phyloP scores from a whole-genome alignment of 2,329 filamentous ascomycete genomes.

The Colletotrichum trifolii region DNA sequence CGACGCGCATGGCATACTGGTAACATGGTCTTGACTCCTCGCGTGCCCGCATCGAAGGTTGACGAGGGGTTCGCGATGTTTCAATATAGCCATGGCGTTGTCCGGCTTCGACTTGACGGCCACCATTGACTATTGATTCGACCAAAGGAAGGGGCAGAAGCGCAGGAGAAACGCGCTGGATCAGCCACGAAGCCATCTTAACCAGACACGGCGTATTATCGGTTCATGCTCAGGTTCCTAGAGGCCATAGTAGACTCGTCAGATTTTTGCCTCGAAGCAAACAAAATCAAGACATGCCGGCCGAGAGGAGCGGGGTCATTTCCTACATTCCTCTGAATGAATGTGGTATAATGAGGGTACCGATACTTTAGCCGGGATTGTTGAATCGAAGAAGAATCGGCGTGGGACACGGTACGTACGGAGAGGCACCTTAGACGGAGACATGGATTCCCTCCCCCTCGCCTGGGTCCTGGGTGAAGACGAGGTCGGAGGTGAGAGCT shows the following conservation, averaged over 20 bases:
- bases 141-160: neutral
- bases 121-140: neutral
- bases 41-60: slow-evolving; percentile 8
- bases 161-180: slow-evolving; percentile 24
- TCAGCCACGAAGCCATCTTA: slow-evolving; percentile 7
- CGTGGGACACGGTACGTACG: slow-evolving; percentile 12
- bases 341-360: slow-evolving; percentile 33
- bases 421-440: neutral
- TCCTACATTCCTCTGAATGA: slow-evolving; percentile 37
- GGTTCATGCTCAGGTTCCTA: too few relatives aligned
- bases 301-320: slow-evolving; percentile 17
- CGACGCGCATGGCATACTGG: slow-evolving; percentile 7
- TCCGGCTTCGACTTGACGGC: neutral
- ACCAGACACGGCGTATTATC: too few relatives aligned
- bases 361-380: neutral
- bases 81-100: slow-evolving; percentile 6
- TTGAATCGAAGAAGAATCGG: neutral
- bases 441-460: neutral
- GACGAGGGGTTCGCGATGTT: neutral
- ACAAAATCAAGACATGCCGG: neutral
- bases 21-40: slow-evolving; percentile 8
- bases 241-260: neutral
- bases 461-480: too few relatives aligned
- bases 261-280: slow-evolving; percentile 16
- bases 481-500: too few relatives aligned